Percentiles rank a stretch among this genome's conserved stretches.
Evolutionary conservation across 2,329 filamentous ascomycete species (phyloP).

Genomic region (Mycogone perniciosa): DNA sequence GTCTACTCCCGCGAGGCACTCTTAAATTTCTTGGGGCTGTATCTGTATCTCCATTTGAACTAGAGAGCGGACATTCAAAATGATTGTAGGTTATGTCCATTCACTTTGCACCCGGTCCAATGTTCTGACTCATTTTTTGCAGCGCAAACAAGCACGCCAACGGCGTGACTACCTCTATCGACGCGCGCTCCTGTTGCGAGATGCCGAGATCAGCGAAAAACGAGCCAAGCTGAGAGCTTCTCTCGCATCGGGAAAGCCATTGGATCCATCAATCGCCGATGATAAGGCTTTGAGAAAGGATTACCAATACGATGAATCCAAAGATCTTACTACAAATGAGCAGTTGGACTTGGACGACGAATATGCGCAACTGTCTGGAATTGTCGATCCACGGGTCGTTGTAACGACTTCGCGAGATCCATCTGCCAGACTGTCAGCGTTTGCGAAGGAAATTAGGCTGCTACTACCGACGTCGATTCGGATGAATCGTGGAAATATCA

Average conservation of each 20-base stretch:
- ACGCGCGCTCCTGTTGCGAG: conserved; percentile 75
- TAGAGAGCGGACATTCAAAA: conserved; percentile 4
- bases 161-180: conserved; percentile 67
- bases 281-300: conserved; percentile 80
- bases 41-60: background rate
- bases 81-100: conserved; percentile 14
- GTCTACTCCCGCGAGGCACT: background rate
- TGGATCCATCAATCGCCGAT: conserved; percentile 76
- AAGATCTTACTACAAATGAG: conserved; percentile 61
- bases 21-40: background rate
- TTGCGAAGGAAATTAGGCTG: conserved; percentile 85
- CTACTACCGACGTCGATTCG: conserved; percentile 80
- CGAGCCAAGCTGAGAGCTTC: conserved; percentile 79
- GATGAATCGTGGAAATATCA: conserved; percentile 84
- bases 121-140: background rate
- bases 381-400: conserved; percentile 81
- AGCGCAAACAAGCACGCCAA: conserved; percentile 39
- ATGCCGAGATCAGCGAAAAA: conserved; percentile 91
- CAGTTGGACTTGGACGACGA: conserved; percentile 78
- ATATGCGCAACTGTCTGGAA: conserved; percentile 83
- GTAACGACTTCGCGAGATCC: conserved; percentile 89
- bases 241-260: conserved; percentile 79
- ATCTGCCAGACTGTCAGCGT: conserved; percentile 75
- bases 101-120: background rate
- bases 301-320: conserved; percentile 88